phyloP scores from a whole-genome alignment of 148 eudicot species.

The Talinum fruticosum region DNA sequence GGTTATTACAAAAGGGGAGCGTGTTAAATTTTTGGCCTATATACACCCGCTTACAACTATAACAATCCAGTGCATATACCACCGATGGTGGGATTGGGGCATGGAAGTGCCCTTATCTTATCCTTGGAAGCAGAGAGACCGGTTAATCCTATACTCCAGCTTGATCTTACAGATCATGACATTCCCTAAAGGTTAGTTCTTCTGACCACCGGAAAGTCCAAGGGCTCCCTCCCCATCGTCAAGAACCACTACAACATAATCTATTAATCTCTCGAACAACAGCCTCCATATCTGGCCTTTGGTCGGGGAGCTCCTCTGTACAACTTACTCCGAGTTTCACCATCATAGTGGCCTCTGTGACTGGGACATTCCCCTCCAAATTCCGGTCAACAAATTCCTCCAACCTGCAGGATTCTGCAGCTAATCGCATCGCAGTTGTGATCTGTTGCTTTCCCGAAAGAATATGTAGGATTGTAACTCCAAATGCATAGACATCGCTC shows the following conservation, averaged over 20 bases:
- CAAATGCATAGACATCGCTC: conserved; percentile 89
- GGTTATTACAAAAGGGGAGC: neutral
- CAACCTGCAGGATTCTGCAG: conserved; percentile 47
- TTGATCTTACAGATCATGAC: neutral
- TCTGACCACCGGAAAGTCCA: too few species aligned
- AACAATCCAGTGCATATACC: neutral
- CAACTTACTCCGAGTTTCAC: conserved; percentile 55
- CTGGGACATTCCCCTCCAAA: conserved; percentile 48
- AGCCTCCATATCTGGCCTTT: conserved; percentile 57
- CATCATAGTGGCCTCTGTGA: conserved; percentile 43
- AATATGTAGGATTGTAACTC: conserved; percentile 73
- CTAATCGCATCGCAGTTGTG: conserved; percentile 40
- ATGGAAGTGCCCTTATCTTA: neutral
- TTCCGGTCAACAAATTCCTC: conserved; percentile 59
- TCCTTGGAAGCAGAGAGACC: neutral
- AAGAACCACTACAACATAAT: conserved; percentile 25
- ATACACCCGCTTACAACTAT: neutral
- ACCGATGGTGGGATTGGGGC: neutral
- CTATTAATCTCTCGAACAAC: conserved; percentile 48
- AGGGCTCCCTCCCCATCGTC: neutral
- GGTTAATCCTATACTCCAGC: neutral
- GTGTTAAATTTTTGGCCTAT: neutral
- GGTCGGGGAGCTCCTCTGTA: conserved; percentile 60
- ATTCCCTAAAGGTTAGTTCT: too few species aligned
- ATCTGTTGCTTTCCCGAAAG: conserved; percentile 63